Conservation (phyloP, 768 basidiomycete species). For the Russula emetica region DNA sequence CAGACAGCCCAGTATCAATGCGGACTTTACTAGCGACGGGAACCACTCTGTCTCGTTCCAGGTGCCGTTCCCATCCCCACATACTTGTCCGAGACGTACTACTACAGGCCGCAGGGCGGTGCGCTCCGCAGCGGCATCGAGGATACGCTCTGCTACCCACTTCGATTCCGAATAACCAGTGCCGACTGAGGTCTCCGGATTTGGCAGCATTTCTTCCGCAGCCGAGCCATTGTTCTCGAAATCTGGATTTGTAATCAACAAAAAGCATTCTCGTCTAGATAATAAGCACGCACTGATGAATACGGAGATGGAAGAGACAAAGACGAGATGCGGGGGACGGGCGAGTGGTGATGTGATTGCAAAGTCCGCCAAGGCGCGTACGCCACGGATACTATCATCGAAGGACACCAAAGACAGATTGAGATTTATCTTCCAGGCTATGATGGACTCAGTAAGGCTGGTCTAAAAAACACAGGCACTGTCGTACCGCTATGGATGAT, state of each 20-base stretch:
- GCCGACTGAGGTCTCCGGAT: conserved; percentile 24
- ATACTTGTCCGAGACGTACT: conserved; percentile 33
- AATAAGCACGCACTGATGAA: conserved; percentile 26
- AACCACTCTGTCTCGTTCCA: conserved; percentile 34
- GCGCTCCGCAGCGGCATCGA: conserved; percentile 27
- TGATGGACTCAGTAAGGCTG: background rate
- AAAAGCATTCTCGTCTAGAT: too few relatives aligned
- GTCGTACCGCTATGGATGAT: conserved; percentile 29
- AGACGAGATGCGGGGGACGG: conserved; percentile 27
- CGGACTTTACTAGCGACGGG: conserved; percentile 29
- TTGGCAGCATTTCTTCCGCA: conserved; percentile 22
- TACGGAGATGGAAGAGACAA: conserved; percentile 31
- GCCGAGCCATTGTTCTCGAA: conserved; percentile 27
- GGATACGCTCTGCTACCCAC: conserved; percentile 29
- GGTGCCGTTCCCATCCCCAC: conserved; percentile 31
- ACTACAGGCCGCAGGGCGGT: conserved; percentile 22
- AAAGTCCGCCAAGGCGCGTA: conserved; percentile 29
- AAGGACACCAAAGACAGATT: conserved; percentile 29
- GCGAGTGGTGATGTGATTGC: conserved; percentile 25
- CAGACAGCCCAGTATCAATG: conserved; percentile 26
- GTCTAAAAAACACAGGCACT: background rate
- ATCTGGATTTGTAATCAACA: conserved; percentile 22
- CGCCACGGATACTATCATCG: conserved; percentile 27
- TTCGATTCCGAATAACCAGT: conserved; percentile 32
- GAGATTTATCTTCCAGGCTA: conserved; percentile 31